Percentiles rank a stretch among this genome's conserved stretches.
Evolutionary conservation across 495 filamentous ascomycete species (phyloP).

Genomic region (Penicillium alfredii): DNA sequence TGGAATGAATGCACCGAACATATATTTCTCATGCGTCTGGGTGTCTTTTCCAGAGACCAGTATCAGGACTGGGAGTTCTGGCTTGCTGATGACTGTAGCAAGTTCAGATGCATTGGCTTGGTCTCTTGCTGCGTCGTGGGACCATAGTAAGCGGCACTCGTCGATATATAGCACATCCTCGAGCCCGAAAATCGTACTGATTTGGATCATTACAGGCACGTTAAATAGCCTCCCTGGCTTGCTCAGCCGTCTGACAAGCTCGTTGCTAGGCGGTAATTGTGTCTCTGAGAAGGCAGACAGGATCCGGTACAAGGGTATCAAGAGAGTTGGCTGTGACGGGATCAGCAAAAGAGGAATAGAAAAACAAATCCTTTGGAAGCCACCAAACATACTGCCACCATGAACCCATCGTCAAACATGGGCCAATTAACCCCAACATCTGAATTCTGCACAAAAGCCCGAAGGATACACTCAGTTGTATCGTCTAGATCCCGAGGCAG

Average conservation of each 20-base stretch:
- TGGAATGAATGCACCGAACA: not conserved
- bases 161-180: not conserved
- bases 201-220: not conserved
- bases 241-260: not conserved
- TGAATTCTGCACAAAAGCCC: not conserved
- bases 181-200: not conserved
- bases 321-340: no score
- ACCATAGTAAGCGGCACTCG: not conserved
- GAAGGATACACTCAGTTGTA: not conserved
- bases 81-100: not conserved
- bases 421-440: slow-evolving; percentile 3
- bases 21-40: not conserved
- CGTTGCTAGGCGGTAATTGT: no score
- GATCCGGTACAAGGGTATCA: no score
- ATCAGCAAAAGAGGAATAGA: no score
- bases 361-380: no score
- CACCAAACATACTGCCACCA: not conserved
- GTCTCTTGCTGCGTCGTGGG: not conserved
- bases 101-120: not conserved
- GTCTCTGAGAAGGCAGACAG: no score
- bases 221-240: not conserved
- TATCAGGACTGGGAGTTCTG: not conserved
- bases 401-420: slow-evolving; percentile 1
- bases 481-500: not conserved
- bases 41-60: not conserved